Conservation (phyloP, 805 yeast genomes). For the Schwanniomyces vanrijiae region DNA sequence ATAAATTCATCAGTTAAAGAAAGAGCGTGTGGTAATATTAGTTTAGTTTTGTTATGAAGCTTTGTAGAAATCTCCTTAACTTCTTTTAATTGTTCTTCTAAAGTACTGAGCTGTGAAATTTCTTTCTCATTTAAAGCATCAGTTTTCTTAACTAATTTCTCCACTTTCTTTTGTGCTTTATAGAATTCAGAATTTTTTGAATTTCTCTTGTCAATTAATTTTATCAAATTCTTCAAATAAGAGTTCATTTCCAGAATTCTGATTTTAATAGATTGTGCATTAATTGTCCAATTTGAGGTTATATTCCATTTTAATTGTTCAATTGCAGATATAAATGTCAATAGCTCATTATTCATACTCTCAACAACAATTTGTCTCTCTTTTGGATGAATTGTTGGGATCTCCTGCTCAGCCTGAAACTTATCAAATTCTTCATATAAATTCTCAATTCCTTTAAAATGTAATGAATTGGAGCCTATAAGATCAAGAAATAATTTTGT, state of each 20-base stretch:
- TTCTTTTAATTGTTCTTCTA: conserved; percentile 30
- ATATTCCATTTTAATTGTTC: conserved; percentile 16
- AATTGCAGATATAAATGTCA: conserved; percentile 21
- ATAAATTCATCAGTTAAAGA: conserved; percentile 50
- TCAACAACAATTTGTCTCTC: conserved; percentile 26
- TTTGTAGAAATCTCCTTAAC: conserved; percentile 29
- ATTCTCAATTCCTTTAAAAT: conserved; percentile 32
- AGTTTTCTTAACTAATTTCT: conserved; percentile 35
- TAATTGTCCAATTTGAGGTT: conserved; percentile 21
- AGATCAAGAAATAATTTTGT: conserved; percentile 30
- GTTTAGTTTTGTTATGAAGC: conserved; percentile 39
- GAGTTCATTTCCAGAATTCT: conserved; percentile 41
- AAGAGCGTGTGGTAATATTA: conserved; percentile 47
- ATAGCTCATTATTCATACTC: conserved; percentile 26
- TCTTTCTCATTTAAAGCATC: conserved; percentile 38
- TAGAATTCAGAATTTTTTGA: conserved; percentile 44
- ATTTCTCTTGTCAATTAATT: conserved; percentile 44
- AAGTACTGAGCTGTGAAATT: conserved; percentile 26
- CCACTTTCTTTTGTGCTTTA: conserved; percentile 35
- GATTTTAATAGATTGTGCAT: conserved; percentile 26
- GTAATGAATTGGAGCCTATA: conserved; percentile 33
- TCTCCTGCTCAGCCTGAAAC: conserved; percentile 24
- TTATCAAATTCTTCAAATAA: conserved; percentile 34
- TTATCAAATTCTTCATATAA: conserved; percentile 31
- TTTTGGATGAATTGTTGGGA: conserved; percentile 37